Conservation (phyloP, 164 flowering plant species). For the Dillenia suffruticosa region DNA sequence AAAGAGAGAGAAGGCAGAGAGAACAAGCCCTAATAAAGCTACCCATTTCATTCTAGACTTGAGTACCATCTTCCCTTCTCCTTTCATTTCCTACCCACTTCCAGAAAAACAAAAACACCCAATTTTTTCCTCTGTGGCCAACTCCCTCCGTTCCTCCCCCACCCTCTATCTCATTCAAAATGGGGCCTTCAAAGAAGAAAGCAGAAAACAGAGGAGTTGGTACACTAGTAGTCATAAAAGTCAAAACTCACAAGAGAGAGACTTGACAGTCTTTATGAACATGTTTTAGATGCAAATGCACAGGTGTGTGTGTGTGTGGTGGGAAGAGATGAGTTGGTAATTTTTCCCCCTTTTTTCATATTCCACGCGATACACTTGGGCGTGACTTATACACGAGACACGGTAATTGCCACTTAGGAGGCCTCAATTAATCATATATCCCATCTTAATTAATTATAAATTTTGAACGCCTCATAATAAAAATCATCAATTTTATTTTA, state of each 20-base stretch:
- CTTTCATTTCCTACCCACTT: constrained; percentile 34
- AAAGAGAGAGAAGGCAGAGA: constrained; percentile 66
- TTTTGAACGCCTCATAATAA: too few species aligned
- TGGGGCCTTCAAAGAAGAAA: background rate
- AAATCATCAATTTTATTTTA: too few species aligned
- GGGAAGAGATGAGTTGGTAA: too few species aligned
- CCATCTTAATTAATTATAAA: too few species aligned
- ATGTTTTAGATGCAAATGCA: too few species aligned
- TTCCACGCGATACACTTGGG: too few species aligned
- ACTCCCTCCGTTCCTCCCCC: constrained; percentile 6
- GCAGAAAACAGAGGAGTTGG: constrained; percentile 3
- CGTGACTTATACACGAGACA: too few species aligned
- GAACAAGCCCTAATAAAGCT: constrained; percentile 67
- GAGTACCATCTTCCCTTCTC: constrained; percentile 53
- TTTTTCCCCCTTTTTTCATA: too few species aligned
- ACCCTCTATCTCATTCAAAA: background rate
- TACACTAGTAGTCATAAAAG: background rate
- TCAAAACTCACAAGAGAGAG: background rate
- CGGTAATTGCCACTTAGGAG: too few species aligned
- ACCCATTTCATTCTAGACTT: constrained; percentile 79
- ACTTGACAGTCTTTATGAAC: background rate
- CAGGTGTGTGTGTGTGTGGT: too few species aligned
- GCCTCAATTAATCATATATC: too few species aligned
- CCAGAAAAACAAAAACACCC: background rate
- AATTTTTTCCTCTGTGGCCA: constrained; percentile 2